Base-by-base conservation (phyloP, 257 asterid species). In the Anisodus tanguticus region DNA sequence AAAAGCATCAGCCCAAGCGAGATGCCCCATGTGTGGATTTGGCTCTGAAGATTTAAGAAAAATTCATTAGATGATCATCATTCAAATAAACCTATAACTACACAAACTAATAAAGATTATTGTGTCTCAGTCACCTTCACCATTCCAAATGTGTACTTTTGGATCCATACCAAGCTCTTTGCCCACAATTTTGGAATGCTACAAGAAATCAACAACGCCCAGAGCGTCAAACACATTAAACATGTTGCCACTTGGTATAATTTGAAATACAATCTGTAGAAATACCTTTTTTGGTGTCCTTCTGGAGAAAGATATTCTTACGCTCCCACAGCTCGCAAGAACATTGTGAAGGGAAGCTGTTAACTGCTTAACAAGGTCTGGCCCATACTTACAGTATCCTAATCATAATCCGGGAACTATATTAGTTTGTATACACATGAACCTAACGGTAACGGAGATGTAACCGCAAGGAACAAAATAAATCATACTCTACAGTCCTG, bases 1-100 rank as follows among this genome's bases (percentile, higher is more conserved):
- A 86, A 96, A 94, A 69, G 96, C 91, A 90, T 94, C 99, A 4
- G 94, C 99, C 99, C 99, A 96, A 80, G 99, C 99, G 82, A 96
- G 90, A 92, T 94, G 93, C 66, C 98, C 99, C 93, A 94, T 86
- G 86, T 96, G 97, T 51, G 98, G 99, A 90, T 96, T 96, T 63
- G 98, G 98, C 85, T 90, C 99, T 96, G 91, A 85, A 22, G 81
- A 89, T 80, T 64, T 62, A n/a, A 70, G 12, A 84, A 80, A 22
- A 68, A 76, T 58, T 31, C 16, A 60, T 85, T 85, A 85, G 85
- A 82, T 77, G 83, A 85, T 84, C 83, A 31, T 31, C 35, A 69
- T 72, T 49, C 53, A 88, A 82, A 60, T 66, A 39, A 53, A 77
- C 13, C 15, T 77, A 77, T 3, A 77, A 26, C 45, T 77, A 77